Evolutionary conservation across 352 stramenopile genomes (phyloP), one percentile per base, ranked within the genome.

Genomic region (Pelagophyceae sp.): DNA sequence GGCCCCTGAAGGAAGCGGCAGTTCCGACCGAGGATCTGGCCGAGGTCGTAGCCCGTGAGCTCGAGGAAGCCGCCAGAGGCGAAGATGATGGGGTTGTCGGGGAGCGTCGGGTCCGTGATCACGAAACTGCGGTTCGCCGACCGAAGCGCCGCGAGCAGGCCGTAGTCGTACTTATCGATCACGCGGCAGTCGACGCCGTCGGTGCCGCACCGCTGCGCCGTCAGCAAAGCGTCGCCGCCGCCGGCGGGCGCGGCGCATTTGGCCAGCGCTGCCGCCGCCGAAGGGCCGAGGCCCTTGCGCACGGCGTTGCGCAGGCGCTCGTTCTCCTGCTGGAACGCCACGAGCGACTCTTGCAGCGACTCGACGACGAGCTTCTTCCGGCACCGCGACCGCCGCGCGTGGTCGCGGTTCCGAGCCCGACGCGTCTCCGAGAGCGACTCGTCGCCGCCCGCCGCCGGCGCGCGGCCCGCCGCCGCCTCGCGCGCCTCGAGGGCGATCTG

Each of bases 361-460:
- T 94, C 87, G 78, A 92, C 90, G 79, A 94, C 91, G 78, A 93
- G 93, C 77, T 94, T 93, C 79, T 94, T 94, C 31, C 90, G 80
- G 33, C 93, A 82, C 29, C 90, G 85, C n/a, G 87, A 93, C 31
- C 89, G 80, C 33, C 88, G 80, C 29, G 90, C 90, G 25, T 92
- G 82, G 65, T 93, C 86, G 25, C 88, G 84, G 80, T 94, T 94
- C 72, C 90, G 81, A 76, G 93, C 90, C 33, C 89, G 80, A 58
- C 85, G 80, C 82, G 61, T 71, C 61, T 71, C 61, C 29, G 61
- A 71, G 15, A 71, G 61, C 61, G 61, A 17, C 11, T 71, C 61
- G n/a, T 71, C 29, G n/a, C 3, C 1, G 11, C 45, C 45, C 45
- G 11, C 45, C 45, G 45, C 45, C 45, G 45, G 11, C 45, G 45